These are phyloP conservation scores for Macrotyloma uniflorum DNA, from an alignment of 306 rosid species.

Conservation along the genomic window DNA sequence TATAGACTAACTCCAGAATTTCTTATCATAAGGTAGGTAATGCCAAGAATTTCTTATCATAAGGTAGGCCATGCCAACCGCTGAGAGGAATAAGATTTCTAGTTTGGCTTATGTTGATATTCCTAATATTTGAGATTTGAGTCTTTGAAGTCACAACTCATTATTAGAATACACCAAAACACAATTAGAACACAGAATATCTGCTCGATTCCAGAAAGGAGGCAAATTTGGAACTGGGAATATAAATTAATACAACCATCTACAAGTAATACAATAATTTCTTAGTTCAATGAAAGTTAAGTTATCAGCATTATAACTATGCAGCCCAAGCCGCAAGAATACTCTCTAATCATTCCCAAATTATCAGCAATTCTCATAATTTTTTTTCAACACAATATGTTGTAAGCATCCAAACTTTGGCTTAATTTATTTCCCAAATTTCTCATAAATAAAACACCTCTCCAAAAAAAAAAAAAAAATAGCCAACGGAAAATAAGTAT, in stretches of 20 bases:
- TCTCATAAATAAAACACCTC: not conserved
- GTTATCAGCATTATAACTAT: not conserved
- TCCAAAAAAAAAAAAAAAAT: not conserved
- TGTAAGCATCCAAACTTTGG: not conserved
- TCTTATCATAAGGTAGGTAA: not conserved
- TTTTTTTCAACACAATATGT: not conserved
- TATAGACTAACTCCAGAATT: not conserved
- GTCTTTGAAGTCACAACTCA: not conserved
- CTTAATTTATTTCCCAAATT: not conserved
- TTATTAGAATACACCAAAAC: not conserved
- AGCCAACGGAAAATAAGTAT: not conserved
- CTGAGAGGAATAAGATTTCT: not conserved
- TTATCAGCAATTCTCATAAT: not conserved
- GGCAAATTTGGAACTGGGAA: not conserved
- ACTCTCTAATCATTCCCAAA: not conserved
- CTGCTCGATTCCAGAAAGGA: not conserved
- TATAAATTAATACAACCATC: not conserved
- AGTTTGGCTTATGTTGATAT: not conserved
- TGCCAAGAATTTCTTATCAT: no score
- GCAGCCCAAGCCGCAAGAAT: not conserved
- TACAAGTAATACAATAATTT: not conserved
- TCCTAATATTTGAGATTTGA: constrained; percentile 19
- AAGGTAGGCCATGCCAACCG: not conserved
- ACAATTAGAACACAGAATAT: constrained; percentile 3
- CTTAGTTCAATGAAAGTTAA: constrained; percentile 11